Evolutionary conservation across 306 rosid species (phyloP).

Genomic region (Delonix regia): DNA sequence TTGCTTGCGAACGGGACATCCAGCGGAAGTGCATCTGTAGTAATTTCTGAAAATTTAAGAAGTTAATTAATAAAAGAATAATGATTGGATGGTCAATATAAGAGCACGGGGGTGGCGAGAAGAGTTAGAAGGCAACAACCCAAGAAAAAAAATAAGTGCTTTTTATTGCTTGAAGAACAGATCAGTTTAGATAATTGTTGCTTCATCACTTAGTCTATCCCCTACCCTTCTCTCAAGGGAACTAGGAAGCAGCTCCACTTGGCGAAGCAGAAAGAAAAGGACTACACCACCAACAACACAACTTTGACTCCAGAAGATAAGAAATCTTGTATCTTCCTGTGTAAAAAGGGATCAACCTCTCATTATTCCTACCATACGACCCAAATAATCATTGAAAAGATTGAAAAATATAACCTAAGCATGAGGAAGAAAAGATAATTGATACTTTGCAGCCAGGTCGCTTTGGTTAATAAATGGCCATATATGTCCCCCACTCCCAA

Average conservation of each 20-base stretch:
- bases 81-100: background rate
- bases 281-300: slow-evolving; percentile 10
- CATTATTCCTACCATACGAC: slow-evolving; percentile 4
- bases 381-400: slow-evolving; percentile 15
- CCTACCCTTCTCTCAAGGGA: background rate
- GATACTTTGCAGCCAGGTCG: background rate
- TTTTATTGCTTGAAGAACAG: background rate
- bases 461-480: background rate
- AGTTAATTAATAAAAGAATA: slow-evolving; percentile 5
- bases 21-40: slow-evolving; percentile 80
- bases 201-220: slow-evolving; percentile 11
- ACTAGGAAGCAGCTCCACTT: slow-evolving; percentile 21
- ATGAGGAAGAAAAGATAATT: background rate
- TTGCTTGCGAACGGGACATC: slow-evolving; percentile 77
- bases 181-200: background rate
- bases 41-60: slow-evolving; percentile 56
- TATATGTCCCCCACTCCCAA: background rate
- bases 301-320: slow-evolving; percentile 20
- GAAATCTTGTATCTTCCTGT: slow-evolving; percentile 23
- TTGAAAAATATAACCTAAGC: slow-evolving; percentile 22
- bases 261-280: slow-evolving; percentile 14
- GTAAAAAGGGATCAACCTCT: slow-evolving; percentile 14
- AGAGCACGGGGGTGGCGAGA: background rate
- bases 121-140: background rate
- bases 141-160: background rate